A percentile compares a stretch with the other conserved stretches of the same genome.
phyloP scores from a whole-genome alignment of 192 early-diverging fungal species.

The Coemansia sp. region DNA sequence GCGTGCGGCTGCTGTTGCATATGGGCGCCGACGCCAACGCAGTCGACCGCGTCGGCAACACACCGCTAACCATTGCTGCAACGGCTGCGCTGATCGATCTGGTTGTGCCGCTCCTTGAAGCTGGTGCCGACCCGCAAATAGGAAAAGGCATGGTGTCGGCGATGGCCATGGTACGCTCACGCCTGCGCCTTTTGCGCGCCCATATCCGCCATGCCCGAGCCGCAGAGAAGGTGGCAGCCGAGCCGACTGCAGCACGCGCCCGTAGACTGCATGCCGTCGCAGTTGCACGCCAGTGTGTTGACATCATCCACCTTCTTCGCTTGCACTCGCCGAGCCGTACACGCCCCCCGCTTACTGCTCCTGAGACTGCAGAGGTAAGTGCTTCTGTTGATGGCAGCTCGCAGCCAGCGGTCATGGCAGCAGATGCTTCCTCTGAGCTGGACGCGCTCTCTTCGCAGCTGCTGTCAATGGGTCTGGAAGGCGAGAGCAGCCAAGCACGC shows the following conservation, averaged over 20 bases:
- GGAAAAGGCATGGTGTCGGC: conserved; percentile 33
- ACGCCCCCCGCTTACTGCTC: not conserved
- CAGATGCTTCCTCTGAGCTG: conserved; percentile 20
- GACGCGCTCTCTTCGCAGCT: conserved; percentile 41
- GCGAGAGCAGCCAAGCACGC: not conserved
- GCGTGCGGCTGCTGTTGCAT: conserved; percentile 30
- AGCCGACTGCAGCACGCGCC: conserved; percentile 10
- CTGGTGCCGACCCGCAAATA: conserved; percentile 42
- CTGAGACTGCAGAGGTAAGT: not conserved
- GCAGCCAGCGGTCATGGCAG: conserved; percentile 3
- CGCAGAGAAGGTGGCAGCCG: conserved; percentile 5
- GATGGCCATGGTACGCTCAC: conserved; percentile 44
- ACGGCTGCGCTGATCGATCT: conserved; percentile 29
- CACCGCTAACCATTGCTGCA: conserved; percentile 45
- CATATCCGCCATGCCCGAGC: conserved; percentile 25
- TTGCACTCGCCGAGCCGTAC: conserved; percentile 1
- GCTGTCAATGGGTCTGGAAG: conserved; percentile 18
- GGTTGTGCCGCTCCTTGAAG: conserved; percentile 34
- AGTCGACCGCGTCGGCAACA: conserved; percentile 40
- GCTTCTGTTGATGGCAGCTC: not conserved
- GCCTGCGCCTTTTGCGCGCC: conserved; percentile 32
- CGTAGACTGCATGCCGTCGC: conserved; percentile 18
- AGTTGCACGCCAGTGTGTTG: conserved; percentile 41
- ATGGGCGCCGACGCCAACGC: conserved; percentile 45
- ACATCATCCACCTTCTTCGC: conserved; percentile 34